Conservation (phyloP, 2,329 filamentous ascomycete species). For the Xylariaceae sp. region DNA sequence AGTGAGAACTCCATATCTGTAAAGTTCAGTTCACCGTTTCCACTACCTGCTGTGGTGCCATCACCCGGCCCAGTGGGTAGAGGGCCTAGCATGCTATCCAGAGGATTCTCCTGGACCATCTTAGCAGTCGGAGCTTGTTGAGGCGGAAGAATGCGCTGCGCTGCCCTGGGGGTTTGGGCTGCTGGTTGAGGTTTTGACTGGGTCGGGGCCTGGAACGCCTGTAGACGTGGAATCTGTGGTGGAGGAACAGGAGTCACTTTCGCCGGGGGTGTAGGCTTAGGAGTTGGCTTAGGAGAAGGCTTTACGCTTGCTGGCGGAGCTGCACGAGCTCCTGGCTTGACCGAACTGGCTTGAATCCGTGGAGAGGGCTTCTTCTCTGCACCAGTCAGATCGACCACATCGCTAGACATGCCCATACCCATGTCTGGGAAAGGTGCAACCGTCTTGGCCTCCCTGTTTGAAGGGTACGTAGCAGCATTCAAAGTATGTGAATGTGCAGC, state of each 20-base stretch:
- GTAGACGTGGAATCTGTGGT: conserved; percentile 37
- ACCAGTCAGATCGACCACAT: conserved; percentile 40
- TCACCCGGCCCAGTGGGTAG: conserved; percentile 22
- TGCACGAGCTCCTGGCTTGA: conserved; percentile 30
- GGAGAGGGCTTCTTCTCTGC: conserved; percentile 38
- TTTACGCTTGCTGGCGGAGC: conserved; percentile 37
- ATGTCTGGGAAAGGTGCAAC: conserved; percentile 64
- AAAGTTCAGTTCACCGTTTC: conserved; percentile 55
- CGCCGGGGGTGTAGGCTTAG: conserved; percentile 33
- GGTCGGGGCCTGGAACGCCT: conserved; percentile 31
- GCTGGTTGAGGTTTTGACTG: conserved; percentile 29
- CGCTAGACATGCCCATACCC: conserved; percentile 53
- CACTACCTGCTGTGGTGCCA: conserved; percentile 23
- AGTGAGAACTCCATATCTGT: conserved; percentile 65
- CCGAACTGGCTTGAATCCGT: conserved; percentile 32
- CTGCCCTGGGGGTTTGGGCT: conserved; percentile 17
- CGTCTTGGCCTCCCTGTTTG: conserved; percentile 49
- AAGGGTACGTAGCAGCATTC: conserved; percentile 39
- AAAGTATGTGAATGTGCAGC: conserved; percentile 45
- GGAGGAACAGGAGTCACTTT: conserved; percentile 39
- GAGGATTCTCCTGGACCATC: conserved; percentile 32
- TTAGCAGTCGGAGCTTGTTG: conserved; percentile 31
- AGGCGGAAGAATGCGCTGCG: conserved; percentile 20
- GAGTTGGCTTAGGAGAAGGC: conserved; percentile 37
- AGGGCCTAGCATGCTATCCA: conserved; percentile 29